phyloP scores from a whole-genome alignment of 257 asterid species.

The Nicotiana paniculata region DNA sequence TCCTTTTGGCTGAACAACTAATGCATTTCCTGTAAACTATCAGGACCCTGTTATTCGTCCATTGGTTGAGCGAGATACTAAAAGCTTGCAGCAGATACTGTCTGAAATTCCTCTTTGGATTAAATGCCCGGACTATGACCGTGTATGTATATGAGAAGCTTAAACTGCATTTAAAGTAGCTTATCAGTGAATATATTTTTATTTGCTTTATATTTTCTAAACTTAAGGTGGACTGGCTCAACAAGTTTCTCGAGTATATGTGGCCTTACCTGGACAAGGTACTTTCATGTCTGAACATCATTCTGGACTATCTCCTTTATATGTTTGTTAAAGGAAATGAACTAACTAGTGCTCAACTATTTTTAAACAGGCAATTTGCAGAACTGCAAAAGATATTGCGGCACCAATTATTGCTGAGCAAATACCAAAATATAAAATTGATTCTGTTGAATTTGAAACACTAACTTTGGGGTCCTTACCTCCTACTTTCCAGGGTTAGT shows the following conservation, averaged over 20 bases:
- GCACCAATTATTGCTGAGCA: constrained; percentile 44
- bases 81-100: constrained; percentile 58
- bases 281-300: constrained; percentile 8
- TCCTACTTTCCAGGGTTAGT: constrained; percentile 47
- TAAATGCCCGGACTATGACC: constrained; percentile 90
- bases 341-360: not conserved
- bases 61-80: constrained; percentile 67
- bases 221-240: constrained; percentile 79
- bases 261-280: constrained; percentile 99
- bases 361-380: constrained; percentile 40
- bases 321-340: not conserved
- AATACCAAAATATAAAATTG: constrained; percentile 43
- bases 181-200: not conserved
- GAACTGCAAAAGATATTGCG: constrained; percentile 35
- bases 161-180: constrained; percentile 1
- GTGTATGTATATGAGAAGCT: constrained; percentile 46
- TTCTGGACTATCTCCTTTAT: not conserved
- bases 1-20: not conserved
- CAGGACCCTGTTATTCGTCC: constrained; percentile 86
- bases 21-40: constrained; percentile 16
- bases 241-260: constrained; percentile 69
- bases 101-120: constrained; percentile 95
- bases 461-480: constrained; percentile 44
- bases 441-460: constrained; percentile 38
- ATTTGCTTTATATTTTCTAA: constrained; percentile 15